Base-by-base conservation (phyloP, 768 basidiomycete genomes). In the Tulasnella sp. region DNA sequence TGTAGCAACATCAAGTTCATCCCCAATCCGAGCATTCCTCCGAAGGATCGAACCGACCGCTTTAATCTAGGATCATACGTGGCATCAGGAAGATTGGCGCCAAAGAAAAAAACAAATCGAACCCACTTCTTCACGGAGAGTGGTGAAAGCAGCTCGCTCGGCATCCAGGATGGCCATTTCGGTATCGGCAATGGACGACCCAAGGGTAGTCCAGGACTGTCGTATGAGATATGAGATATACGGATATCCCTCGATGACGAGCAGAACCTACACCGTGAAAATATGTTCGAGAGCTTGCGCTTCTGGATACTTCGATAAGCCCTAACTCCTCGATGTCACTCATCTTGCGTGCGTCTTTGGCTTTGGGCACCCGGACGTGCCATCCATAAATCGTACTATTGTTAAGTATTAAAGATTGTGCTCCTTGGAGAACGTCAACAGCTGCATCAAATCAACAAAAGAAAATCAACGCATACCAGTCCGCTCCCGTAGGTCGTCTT, bases 1-100 rank as follows among this genome's bases (percentile, higher is more conserved):
- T 2, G 95, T 82, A 0, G 88, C 87, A 17, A 97, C 89, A 81
- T 99, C 96, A 15, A 99, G 83, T 82, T 99, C 95, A 81, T 96
- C 94, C 49, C 96, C 83, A 67, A 95, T 85, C 36, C 88, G 87
- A 4, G 93, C 89, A 80, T 96, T 97, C 37, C 86, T 85, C 78
- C 91, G 87, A n/a, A 98, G 83, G 31, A 84, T 83, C 6, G 82
- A 78, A 14, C 31, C 58, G 25, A 64, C 58, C 11, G 29, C 29
- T 25, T 64, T 64, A 29, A 64, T 31, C 58, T 64, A 34, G 15
- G 31, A 17, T 34, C 25, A 8, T 5, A 64, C 31, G 6, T 6
- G 3, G 0, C 15, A 31, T 64, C 31, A 64, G 31, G 11, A 29
- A 12, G 29, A 14, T 34, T 17, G 1, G 12, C 31, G 3, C 31